Evolutionary conservation across 495 filamentous ascomycete species (phyloP).

Genomic region (Xylaria cubensis): DNA sequence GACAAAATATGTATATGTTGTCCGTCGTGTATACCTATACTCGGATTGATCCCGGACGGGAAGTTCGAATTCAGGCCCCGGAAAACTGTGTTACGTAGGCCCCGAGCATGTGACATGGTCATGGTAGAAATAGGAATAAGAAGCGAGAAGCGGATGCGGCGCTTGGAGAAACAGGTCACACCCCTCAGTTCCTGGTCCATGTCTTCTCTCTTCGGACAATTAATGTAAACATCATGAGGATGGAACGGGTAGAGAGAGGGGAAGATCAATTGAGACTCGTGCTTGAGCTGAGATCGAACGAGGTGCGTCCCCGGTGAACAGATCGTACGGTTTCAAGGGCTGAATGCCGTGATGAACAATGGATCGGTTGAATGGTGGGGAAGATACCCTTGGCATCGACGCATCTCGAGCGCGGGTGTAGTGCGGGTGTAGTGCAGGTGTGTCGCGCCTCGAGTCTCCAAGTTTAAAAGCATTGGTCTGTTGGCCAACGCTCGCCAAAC

Average conservation of each 20-base stretch:
- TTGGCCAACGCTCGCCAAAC: neutral
- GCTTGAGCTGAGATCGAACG: constrained; percentile 20
- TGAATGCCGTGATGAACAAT: constrained; percentile 6
- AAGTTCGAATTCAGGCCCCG: neutral
- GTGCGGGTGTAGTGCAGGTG: constrained; percentile 17
- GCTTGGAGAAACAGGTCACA: constrained; percentile 11
- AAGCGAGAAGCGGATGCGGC: constrained; percentile 22
- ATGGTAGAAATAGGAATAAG: neutral
- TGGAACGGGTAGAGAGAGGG: neutral
- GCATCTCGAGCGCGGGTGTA: constrained; percentile 10
- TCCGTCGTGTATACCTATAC: neutral
- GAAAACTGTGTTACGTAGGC: constrained; percentile 3
- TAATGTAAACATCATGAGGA: neutral
- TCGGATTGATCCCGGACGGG: constrained; percentile 10
- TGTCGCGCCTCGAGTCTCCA: constrained; percentile 9
- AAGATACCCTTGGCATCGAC: constrained; percentile 12
- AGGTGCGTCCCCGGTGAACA: constrained; percentile 11
- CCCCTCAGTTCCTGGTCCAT: neutral
- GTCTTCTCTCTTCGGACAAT: neutral
- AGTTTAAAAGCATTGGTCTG: constrained; percentile 6
- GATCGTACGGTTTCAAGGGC: constrained; percentile 25
- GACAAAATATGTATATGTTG: constrained; percentile 3
- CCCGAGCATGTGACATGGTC: constrained; percentile 14
- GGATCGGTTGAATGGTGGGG: constrained; percentile 16
- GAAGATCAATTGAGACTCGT: constrained; percentile 1